Base-by-base conservation (phyloP, 2,329 filamentous ascomycete species). In the Fusarium begoniae region DNA sequence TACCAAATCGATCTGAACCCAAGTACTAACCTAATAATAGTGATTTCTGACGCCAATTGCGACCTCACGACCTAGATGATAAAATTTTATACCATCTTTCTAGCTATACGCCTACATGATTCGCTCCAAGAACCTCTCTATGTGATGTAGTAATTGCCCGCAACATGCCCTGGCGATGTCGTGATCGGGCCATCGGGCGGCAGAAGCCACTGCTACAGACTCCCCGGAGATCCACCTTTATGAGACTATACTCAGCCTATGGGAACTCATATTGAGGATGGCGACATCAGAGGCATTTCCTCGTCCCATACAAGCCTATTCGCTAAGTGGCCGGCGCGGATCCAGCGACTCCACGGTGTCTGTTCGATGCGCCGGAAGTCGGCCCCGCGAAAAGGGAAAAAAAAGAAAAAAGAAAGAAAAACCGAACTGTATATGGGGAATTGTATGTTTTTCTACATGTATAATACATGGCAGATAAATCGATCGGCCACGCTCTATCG, bases 311-410 rank as follows among this genome's bases (percentile, higher is more conserved):
- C 64, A 73, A 75, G 67, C 51, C 51, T n/a, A 53, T 61, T 63
- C 28, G 38, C 48, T 66, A 61, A 62, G 69, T 69, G 65, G 72
- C 53, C 51, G 22, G 37, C 50, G 47, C 40, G 45, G 64, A 37
- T 28, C 64, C 54, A 50, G 65, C 56, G 65, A 73, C 69, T 59
- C 59, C 63, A 70, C 66, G 45, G 51, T 15, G 26, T 59, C 40
- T 47, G 55, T 65, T 45, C 69, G 48, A 67, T 45, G 58, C 60
- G 55, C 75, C 76, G 76, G 76, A 77, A 78, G 73, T 78, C 76
- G 76, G 76, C 69, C 73, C 60, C 45, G 38, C 45, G 47, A 28
- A 14, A 38, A 32, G 35, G 38, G 32, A 35, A 35, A 35, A 32
- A 5, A 35, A 35, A 15, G 32, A 32, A 32, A 35, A 43, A 40